Base-by-base conservation (phyloP, 495 filamentous ascomycete genomes). In the Penicillium angulare region DNA sequence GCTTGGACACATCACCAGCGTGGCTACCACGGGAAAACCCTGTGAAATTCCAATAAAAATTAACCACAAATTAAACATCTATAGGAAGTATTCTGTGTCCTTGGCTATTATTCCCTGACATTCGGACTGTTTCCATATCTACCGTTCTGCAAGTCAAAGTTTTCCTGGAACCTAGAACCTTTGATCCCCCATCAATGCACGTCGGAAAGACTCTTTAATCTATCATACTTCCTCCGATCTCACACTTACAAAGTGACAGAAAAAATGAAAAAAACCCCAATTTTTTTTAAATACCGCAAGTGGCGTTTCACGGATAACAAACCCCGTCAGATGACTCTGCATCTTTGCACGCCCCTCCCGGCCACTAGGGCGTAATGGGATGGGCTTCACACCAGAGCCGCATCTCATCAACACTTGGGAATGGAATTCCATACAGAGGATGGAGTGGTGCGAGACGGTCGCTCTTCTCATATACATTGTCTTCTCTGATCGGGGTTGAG, bases 401-500 rank as follows among this genome's bases (percentile, higher is more conserved):
- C 55, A 86, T 84, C 10, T 69, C 70, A 59, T 86, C 80, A 43
- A 85, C 86, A 26, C 75, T 77, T 55, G 80, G 75, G 68, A 84
- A 83, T 12, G 91, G 90, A 44, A 97, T 84, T 47, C 89, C 86
- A 73, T 86, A 97, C 18, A 97, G 75, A 8, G 93, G 93, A 67
- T 97, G 90, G 23, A 89, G 74, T 73, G 76, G 42, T 51, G 68
- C 67, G 12, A 79, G 52, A 3, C 71, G 59, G 52, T 82, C 81
- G 36, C 63, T 61, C 43, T 76, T 68, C 27, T 79, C 75, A 52
- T 78, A 78, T 3, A 77, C 66, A 27, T 68, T 64, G 34, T 72
- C 67, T 21, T 79, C 74, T 27, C 71, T 46, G 43, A 75, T 69
- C 8, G 76, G 78, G 22, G 71, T 63, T 24, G 76, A 81, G 32